Percentiles rank a stretch among this genome's conserved stretches.
Evolutionary conservation across 768 basidiomycete species (phyloP).

Genomic region (Trametes elegans): DNA sequence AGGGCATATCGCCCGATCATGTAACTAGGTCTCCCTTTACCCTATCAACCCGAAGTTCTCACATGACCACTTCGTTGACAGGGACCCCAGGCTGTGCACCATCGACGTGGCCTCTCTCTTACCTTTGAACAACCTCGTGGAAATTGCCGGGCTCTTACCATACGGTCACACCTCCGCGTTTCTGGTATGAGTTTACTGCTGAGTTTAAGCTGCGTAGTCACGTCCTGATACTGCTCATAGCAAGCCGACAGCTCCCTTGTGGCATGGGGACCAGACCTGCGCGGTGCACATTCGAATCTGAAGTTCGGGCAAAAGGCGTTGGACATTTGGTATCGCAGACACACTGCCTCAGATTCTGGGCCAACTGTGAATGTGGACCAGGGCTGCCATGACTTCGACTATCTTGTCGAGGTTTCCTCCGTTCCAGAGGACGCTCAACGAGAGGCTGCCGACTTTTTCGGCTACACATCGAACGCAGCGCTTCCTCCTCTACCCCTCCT

Average conservation of each 20-base stretch:
- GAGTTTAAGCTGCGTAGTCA: no score
- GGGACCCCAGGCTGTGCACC: no score
- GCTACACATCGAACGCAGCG: neutral
- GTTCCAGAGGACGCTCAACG: no score
- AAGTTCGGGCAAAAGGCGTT: neutral
- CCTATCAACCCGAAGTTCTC: neutral
- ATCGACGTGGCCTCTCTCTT: no score
- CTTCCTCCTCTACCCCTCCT: neutral
- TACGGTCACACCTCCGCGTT: no score
- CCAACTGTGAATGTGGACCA: neutral
- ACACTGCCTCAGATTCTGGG: neutral
- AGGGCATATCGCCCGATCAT: neutral
- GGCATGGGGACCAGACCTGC: neutral
- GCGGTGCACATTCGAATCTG: neutral
- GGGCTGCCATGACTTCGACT: neutral
- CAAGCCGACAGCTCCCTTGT: neutral
- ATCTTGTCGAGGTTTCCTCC: neutral
- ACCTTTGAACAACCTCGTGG: no score
- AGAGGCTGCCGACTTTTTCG: no score
- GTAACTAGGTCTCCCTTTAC: neutral
- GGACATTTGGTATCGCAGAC: neutral
- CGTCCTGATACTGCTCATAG: no score
- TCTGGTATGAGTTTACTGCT: no score
- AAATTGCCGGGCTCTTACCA: no score
- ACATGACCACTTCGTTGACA: no score